phyloP scores from a whole-genome alignment of 495 filamentous ascomycete species.

The Aspergillus baeticus region DNA sequence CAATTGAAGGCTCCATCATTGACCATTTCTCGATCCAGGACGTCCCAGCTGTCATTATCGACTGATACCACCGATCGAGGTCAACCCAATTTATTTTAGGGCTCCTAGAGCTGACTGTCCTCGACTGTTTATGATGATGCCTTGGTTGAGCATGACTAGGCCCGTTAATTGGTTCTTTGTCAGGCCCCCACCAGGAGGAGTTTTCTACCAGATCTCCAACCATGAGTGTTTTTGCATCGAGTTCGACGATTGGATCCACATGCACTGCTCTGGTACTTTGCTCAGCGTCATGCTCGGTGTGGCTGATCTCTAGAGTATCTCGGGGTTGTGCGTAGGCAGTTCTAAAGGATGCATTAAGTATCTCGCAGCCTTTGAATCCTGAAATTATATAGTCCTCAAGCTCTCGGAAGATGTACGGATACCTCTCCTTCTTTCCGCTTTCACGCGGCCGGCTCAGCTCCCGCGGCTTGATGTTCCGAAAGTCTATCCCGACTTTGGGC shows the following conservation, averaged over 20 bases:
- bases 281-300: constrained; percentile 29
- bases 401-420: constrained; percentile 56
- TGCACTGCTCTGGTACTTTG: constrained; percentile 17
- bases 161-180: constrained; percentile 32
- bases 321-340: constrained; percentile 26
- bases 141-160: constrained; percentile 23
- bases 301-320: constrained; percentile 26
- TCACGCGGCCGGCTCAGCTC: constrained; percentile 19
- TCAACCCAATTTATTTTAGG: constrained; percentile 77
- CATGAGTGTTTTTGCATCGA: constrained; percentile 77
- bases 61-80: constrained; percentile 71
- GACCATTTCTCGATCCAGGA: constrained; percentile 55
- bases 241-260: constrained; percentile 41
- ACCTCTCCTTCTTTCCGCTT: constrained; percentile 20
- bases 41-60: constrained; percentile 64
- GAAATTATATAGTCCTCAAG: constrained; percentile 74
- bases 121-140: constrained; percentile 32
- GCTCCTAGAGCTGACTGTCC: constrained; percentile 56
- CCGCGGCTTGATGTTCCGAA: constrained; percentile 20
- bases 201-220: constrained; percentile 82
- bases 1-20: constrained; percentile 35
- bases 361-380: constrained; percentile 66
- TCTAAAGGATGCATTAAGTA: constrained; percentile 71
- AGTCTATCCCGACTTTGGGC: constrained; percentile 27
- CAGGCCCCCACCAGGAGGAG: constrained; percentile 79